A percentile compares a stretch with the other conserved stretches of the same genome.
Evolutionary conservation across 768 basidiomycete species (phyloP).

Genomic region (Boletus pseudopeckii): DNA sequence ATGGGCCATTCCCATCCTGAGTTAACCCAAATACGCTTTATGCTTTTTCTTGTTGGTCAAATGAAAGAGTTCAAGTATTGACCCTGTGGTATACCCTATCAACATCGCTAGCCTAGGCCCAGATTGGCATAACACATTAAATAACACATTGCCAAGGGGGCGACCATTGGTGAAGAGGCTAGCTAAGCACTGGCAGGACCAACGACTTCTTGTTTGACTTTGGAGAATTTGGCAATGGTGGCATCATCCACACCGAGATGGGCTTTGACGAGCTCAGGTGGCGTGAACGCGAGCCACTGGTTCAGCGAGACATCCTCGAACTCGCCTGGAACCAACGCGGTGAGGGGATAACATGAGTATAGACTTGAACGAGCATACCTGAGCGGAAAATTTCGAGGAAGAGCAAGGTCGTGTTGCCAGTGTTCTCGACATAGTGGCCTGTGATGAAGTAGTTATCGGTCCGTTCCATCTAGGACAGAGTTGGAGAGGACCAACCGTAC

Average conservation of each 20-base stretch:
- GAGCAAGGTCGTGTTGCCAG: constrained; percentile 52
- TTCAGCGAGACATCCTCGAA: constrained; percentile 57
- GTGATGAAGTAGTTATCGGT: not conserved
- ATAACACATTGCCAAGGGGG: not conserved
- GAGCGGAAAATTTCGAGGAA: constrained; percentile 64
- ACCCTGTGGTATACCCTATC: not conserved
- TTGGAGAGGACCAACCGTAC: constrained; percentile 14
- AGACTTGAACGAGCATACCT: constrained; percentile 27
- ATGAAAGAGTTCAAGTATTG: no score
- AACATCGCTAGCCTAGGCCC: not conserved
- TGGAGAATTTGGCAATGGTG: constrained; percentile 46
- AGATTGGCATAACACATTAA: not conserved
- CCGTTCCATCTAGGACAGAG: not conserved
- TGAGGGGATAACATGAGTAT: not conserved
- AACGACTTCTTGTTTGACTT: constrained; percentile 49
- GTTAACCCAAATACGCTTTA: not conserved
- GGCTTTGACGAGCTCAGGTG: constrained; percentile 55
- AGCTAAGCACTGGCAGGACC: constrained; percentile 25
- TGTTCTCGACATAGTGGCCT: constrained; percentile 71
- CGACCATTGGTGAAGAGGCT: not conserved
- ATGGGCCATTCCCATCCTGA: not conserved
- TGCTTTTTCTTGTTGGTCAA: no score
- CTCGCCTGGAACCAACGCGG: constrained; percentile 30
- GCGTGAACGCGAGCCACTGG: constrained; percentile 63
- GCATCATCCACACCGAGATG: constrained; percentile 55